Percentiles rank a stretch among this genome's conserved stretches.
phyloP scores from a whole-genome alignment of 2,329 filamentous ascomycete species.

The Stemphylium beticola region DNA sequence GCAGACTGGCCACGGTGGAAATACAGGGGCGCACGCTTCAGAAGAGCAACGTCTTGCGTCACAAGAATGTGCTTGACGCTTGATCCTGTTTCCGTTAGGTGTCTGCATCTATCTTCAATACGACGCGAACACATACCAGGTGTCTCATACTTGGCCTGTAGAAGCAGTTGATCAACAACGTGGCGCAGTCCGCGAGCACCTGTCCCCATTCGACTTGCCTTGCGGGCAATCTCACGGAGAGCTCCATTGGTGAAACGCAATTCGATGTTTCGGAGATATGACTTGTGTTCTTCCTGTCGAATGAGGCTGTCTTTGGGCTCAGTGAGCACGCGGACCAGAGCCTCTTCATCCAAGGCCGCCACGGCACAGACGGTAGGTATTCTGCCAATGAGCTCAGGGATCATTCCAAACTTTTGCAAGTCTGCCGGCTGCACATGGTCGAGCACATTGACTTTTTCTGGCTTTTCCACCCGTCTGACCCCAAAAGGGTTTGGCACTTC shows the following conservation, averaged over 20 bases:
- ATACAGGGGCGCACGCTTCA: slow-evolving; percentile 51
- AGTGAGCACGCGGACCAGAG: slow-evolving; percentile 85
- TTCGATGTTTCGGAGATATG: slow-evolving; percentile 77
- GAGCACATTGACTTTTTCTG: slow-evolving; percentile 60
- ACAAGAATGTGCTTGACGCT: slow-evolving; percentile 55
- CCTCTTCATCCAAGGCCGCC: slow-evolving; percentile 70
- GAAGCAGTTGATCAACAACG: slow-evolving; percentile 56
- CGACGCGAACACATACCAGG: slow-evolving; percentile 42
- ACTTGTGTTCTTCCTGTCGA: slow-evolving; percentile 86
- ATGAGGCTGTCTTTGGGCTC: slow-evolving; percentile 90
- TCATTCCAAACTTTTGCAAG: slow-evolving; percentile 85
- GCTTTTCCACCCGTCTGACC: slow-evolving; percentile 24
- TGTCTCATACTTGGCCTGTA: slow-evolving; percentile 56
- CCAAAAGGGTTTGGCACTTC: slow-evolving; percentile 35
- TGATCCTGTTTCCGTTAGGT: slow-evolving; percentile 39
- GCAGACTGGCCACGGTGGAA: slow-evolving; percentile 52
- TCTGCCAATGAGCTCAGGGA: slow-evolving; percentile 94
- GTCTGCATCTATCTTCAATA: neutral
- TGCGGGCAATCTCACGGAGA: slow-evolving; percentile 79
- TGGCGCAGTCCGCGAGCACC: slow-evolving; percentile 63
- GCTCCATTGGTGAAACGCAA: slow-evolving; percentile 83
- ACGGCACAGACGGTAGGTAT: slow-evolving; percentile 90
- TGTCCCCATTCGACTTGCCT: slow-evolving; percentile 71
- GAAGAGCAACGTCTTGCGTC: slow-evolving; percentile 53
- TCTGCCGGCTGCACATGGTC: slow-evolving; percentile 78